These are phyloP conservation scores for Taphrina flavorubra DNA, from an alignment of 1,139 yeast species.

Conservation along the genomic window DNA sequence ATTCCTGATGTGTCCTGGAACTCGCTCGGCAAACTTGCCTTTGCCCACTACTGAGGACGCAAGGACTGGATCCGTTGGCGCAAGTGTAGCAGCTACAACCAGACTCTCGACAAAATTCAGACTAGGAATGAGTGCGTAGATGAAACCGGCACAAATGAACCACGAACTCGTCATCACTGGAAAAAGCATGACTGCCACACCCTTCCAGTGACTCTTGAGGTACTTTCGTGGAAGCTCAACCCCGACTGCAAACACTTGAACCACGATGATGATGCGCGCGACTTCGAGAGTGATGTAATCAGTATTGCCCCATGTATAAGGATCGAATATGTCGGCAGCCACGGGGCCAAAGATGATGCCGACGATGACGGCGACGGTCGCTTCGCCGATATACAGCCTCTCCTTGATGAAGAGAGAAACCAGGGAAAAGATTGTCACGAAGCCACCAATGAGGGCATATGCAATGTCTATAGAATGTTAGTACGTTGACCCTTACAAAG, in stretches of 20 bases:
- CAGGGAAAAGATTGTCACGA: constrained; percentile 82
- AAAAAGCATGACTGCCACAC: constrained; percentile 74
- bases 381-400: constrained; percentile 88
- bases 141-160: constrained; percentile 82
- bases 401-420: constrained; percentile 92
- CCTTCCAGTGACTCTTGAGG: constrained; percentile 87
- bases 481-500: background rate
- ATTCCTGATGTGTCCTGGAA: constrained; percentile 94
- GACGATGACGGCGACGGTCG: constrained; percentile 85
- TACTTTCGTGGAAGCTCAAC: constrained; percentile 94
- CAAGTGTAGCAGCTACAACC: constrained; percentile 86
- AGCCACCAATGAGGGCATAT: constrained; percentile 90
- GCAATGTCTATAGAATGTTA: constrained; percentile 60
- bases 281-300: constrained; percentile 86
- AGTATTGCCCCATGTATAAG: constrained; percentile 87
- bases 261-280: constrained; percentile 83
- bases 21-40: constrained; percentile 95
- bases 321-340: constrained; percentile 70
- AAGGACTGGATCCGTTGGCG: constrained; percentile 96
- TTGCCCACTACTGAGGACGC: constrained; percentile 99
- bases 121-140: constrained; percentile 86
- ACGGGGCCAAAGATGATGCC: constrained; percentile 95
- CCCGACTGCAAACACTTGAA: constrained; percentile 96
- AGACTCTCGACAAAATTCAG: constrained; percentile 76
- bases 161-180: constrained; percentile 97